Evolutionary conservation across 441 rosid genomes (phyloP).

Genomic region (Gossypium lobatum): DNA sequence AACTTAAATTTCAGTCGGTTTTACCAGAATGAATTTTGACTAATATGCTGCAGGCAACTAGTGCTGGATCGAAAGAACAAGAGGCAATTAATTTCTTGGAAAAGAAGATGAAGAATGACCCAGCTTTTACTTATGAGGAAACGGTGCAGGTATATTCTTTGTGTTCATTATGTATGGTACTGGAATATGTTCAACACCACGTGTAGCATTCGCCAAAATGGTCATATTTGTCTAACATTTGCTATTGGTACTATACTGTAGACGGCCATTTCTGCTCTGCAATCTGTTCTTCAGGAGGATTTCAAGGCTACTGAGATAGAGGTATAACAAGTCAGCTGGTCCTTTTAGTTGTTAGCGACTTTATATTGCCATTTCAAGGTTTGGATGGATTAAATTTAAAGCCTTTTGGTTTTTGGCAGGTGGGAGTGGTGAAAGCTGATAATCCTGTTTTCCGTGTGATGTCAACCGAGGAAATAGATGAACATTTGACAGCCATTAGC

Average conservation of each 20-base stretch:
- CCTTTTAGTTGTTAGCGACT: background rate
- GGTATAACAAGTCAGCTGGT: constrained; percentile 31
- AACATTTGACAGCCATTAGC: constrained; percentile 83
- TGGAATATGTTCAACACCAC: background rate
- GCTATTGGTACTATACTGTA: constrained; percentile 23
- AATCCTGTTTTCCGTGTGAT: constrained; percentile 58
- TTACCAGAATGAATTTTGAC: background rate
- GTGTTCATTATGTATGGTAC: background rate
- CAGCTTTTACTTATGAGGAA: constrained; percentile 73
- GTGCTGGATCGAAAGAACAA: constrained; percentile 96
- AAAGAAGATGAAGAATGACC: constrained; percentile 96
- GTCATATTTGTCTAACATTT: background rate
- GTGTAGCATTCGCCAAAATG: background rate
- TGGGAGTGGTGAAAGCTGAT: constrained; percentile 83
- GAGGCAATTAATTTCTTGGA: constrained; percentile 97
- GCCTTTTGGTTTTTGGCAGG: constrained; percentile 39
- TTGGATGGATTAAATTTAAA: background rate
- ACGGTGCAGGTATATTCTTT: constrained; percentile 71
- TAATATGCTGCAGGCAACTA: constrained; percentile 63
- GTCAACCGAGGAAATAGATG: constrained; percentile 82
- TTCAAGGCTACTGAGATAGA: constrained; percentile 96
- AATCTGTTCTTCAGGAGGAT: constrained; percentile 94
- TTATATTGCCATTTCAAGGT: background rate
- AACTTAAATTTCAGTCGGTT: background rate
- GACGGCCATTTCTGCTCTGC: constrained; percentile 90